A percentile compares a stretch with the other conserved stretches of the same genome.
Conservation (phyloP, 345 rosid species). For the Lepidium aucheri region DNA sequence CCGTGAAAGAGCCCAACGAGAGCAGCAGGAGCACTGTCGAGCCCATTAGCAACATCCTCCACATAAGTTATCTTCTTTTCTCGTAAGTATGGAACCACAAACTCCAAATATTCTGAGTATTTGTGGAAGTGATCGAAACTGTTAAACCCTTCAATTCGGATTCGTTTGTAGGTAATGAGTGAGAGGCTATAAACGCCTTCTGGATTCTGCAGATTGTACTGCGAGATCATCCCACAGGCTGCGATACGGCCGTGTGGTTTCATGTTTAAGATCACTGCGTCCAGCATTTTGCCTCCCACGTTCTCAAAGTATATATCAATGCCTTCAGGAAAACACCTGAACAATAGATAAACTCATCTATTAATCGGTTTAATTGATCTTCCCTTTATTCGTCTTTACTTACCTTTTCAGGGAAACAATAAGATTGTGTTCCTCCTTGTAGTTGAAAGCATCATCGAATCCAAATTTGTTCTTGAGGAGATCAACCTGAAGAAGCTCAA, state of each 20-base stretch:
- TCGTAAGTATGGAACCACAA: slow-evolving; percentile 29
- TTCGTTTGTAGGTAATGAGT: slow-evolving; percentile 16
- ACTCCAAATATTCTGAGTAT: slow-evolving; percentile 34
- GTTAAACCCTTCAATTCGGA: slow-evolving; percentile 30
- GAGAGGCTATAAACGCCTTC: slow-evolving; percentile 25
- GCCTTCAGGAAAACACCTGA: slow-evolving; percentile 32
- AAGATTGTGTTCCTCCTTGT: slow-evolving; percentile 42
- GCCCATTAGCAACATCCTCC: slow-evolving; percentile 49
- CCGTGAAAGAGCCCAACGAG: slow-evolving; percentile 45
- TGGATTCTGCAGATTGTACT: slow-evolving; percentile 35
- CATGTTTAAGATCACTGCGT: slow-evolving; percentile 48
- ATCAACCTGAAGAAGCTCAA: slow-evolving; percentile 6
- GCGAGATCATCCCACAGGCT: slow-evolving; percentile 53
- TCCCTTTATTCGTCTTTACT: background rate
- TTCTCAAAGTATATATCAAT: slow-evolving; percentile 34
- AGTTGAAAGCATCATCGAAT: slow-evolving; percentile 59
- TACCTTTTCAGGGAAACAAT: slow-evolving; percentile 41
- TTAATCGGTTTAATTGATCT: background rate
- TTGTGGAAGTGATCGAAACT: slow-evolving; percentile 36
- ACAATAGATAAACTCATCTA: background rate
- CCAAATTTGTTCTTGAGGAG: slow-evolving; percentile 47
- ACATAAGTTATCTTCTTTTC: slow-evolving; percentile 43
- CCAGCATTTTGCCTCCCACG: slow-evolving; percentile 48
- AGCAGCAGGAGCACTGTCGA: slow-evolving; percentile 48
- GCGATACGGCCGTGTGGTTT: slow-evolving; percentile 39